These are phyloP conservation scores for Tricholoma furcatifolium DNA, from an alignment of 768 basidiomycete species.

Conservation along the genomic window DNA sequence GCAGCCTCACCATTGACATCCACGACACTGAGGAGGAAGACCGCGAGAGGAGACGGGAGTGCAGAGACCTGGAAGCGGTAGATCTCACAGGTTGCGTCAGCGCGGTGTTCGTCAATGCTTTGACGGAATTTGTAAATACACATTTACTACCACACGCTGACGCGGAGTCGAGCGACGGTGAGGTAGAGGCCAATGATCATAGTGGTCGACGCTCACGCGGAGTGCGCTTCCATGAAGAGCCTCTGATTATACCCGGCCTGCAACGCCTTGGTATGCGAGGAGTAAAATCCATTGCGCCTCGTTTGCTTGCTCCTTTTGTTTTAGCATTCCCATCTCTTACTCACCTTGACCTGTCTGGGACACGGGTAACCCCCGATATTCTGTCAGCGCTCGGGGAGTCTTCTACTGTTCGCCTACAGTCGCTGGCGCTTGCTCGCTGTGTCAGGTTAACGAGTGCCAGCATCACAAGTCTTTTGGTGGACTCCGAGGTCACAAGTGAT, in stretches of 20 bases:
- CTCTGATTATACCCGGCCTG: conserved; percentile 64
- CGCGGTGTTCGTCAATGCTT: conserved; percentile 81
- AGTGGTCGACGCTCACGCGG: conserved; percentile 26
- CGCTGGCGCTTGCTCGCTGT: conserved; percentile 85
- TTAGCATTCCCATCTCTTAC: conserved; percentile 83
- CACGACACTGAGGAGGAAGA: conserved; percentile 75
- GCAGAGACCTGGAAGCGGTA: conserved; percentile 80
- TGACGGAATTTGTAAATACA: conserved; percentile 77
- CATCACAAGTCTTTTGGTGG: conserved; percentile 69
- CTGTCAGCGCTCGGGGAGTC: conserved; percentile 66
- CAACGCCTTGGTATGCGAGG: conserved; percentile 80
- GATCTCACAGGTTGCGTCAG: conserved; percentile 97
- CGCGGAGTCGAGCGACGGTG: conserved; percentile 40
- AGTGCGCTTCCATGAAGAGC: conserved; percentile 43
- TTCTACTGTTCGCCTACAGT: conserved; percentile 63
- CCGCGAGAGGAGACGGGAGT: conserved; percentile 68
- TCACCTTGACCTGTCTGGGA: conserved; percentile 89
- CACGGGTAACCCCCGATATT: conserved; percentile 76
- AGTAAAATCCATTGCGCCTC: conserved; percentile 72
- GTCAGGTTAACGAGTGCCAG: conserved; percentile 78
- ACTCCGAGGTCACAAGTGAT: conserved; percentile 58
- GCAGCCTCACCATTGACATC: conserved; percentile 46
- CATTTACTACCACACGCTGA: conserved; percentile 50
- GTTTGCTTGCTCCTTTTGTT: conserved; percentile 69
- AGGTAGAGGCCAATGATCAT: conserved; percentile 33